Evolutionary conservation across 2,329 filamentous ascomycete species (phyloP), one percentile per base, ranked within the genome.

Genomic region (Stemphylium beticola): DNA sequence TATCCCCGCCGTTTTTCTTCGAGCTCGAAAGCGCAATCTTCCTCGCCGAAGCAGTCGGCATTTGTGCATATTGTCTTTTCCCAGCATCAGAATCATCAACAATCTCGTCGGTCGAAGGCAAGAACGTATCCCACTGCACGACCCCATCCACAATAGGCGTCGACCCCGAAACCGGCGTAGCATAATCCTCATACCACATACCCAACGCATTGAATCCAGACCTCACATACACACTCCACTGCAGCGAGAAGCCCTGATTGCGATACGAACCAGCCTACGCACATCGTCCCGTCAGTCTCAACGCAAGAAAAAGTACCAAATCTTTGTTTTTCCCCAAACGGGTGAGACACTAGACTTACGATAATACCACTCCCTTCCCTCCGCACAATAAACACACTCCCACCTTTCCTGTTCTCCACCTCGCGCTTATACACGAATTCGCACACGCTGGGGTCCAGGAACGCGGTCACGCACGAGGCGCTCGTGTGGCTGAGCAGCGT

Each of bases 361-460:
- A 55, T 15, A n/a, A 66, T 42, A 14, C 26, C 10, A 32, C 56
- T 62, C 0, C 53, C 60, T 14, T 15, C 7, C 6, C 64, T 43
- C 1, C 58, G 38, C 3, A 66, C 42, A 2, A 65, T 36, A 0
- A 60, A 29, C 0, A 49, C 38, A 2, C 43, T 46, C 0, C 53
- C 53, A 0, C 42, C 49, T 15, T 50, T 44, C 1, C 44, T 47
- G 2, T 39, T 26, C 4, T 61, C 44, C 0, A 62, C 9, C 5
- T 64, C 51, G 1, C 58, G 46, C 8, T 55, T 53, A n/a, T 61
- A 66, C 7, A 55, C 55, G 15, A 65, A 66, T 5, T 60, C 52
- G 1, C 40, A 29, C 6, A 62, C 46, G 0, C 12, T 1, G 0
- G 58, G 55, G 18, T 65, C 40, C 1, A 67, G 50, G 15, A 65